Evolutionary conservation across 2,329 filamentous ascomycete species (phyloP), one percentile per base, ranked within the genome.

Genomic region (Aureobasidium sp.): DNA sequence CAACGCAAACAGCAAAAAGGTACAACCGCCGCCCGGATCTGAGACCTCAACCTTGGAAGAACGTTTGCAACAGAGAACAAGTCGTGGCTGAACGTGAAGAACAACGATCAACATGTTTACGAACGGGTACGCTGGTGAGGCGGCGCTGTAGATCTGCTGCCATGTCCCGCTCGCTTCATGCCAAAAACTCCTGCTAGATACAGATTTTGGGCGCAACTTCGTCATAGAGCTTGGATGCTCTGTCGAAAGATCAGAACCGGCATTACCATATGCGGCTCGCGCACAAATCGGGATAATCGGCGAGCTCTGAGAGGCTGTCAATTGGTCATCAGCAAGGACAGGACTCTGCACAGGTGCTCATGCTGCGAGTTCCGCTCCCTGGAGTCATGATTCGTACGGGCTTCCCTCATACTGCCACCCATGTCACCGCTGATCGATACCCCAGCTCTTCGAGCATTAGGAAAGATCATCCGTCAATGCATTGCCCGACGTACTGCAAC

Each of bases 401-500:
- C n/a, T 40, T 29, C 25, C 8, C 31, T 45, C 38, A 23, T 25
- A 38, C 31, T 54, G 51, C 51, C 51, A 59, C 38, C 54, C 36
- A 59, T 59, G 55, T 59, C 55, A 59, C 55, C 23, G 40, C 55
- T 59, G 55, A 59, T 59, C 55, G 27, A 18, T 59, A 59, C 55
- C 47, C 40, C 55, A 59, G 42, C 55, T 59, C 25, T n/a, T 43
- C 13, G 29, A 59, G 55, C n/a, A 59, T 29, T 27, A 36, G 29
- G 42, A 20, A 59, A 15, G 58, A 61, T 61, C 58, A 27, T 31
- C 43, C 23, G 58, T 61, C 58, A 61, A 31, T 50, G 43, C 45
- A 50, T 16, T 50, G n/a, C 23, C n/a, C 31, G 58, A 50, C 43
- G 27, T 50, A 33, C 58, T 40, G 18, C 31, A 61, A 27, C 58